Evolutionary conservation across 1,284 basidiomycete species (phyloP).

Genomic region (Papiliotrema flavescens): DNA sequence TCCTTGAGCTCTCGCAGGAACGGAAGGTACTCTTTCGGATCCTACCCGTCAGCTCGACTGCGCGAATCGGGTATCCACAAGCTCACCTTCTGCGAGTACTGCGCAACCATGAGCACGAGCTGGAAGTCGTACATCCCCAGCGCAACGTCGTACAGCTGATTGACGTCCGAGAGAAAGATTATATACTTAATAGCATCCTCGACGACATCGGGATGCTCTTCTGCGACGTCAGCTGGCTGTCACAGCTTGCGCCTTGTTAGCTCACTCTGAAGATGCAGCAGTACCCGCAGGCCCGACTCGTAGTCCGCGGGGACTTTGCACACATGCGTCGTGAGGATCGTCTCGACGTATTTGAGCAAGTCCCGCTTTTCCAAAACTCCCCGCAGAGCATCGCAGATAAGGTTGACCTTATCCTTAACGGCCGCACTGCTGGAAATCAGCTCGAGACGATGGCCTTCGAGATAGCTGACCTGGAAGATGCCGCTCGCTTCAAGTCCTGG

Average conservation of each 20-base stretch:
- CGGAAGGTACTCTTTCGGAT: constrained; percentile 95
- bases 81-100: constrained; percentile 87
- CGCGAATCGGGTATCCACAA: no score
- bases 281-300: constrained; percentile 72
- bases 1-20: constrained; percentile 87
- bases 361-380: constrained; percentile 67
- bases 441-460: background rate
- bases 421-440: background rate
- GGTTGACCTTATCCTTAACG: constrained; percentile 55
- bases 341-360: constrained; percentile 77
- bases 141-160: constrained; percentile 87
- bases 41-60: constrained; percentile 57
- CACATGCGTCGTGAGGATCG: constrained; percentile 87
- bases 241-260: background rate
- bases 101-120: constrained; percentile 90
- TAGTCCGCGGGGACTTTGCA: constrained; percentile 89
- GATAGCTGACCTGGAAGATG: constrained; percentile 13
- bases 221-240: constrained; percentile 48
- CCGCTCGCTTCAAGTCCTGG: constrained; percentile 23
- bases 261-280: constrained; percentile 73
- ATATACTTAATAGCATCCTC: constrained; percentile 98
- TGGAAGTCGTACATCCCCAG: constrained; percentile 99
- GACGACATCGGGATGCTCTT: constrained; percentile 67
- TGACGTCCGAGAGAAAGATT: constrained; percentile 94
- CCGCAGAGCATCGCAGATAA: constrained; percentile 76